Base-by-base conservation (phyloP, 2,329 filamentous ascomycete genomes). In the Dendrostoma leiphaemia region DNA sequence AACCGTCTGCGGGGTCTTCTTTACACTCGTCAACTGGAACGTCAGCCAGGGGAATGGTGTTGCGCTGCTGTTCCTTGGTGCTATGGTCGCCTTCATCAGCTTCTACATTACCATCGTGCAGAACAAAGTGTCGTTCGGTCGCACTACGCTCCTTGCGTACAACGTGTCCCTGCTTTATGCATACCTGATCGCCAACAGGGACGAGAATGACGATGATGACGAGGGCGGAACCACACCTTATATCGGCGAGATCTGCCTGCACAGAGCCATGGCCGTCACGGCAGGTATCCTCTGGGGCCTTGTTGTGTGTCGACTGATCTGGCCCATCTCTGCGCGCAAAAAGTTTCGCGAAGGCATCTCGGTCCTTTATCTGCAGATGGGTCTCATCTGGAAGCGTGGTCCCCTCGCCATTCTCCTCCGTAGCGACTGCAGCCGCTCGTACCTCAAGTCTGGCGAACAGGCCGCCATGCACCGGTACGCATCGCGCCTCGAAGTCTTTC, bases 91-190 rank as follows among this genome's bases (percentile, higher is more conserved):
- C 8, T 78, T 92, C 29, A 87, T 85, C 66, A 94, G 90, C 62
- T 96, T 96, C 65, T 96, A 93, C 70, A 86, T 97, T 64, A 97
- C 95, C 61, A 76, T 97, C 50, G 89, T 87, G 26, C 81, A 85
- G 65, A 87, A 88, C 41, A 93, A 93, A 68, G 92, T 90, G 0
- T 91, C 93, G 1, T 88, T 97, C 71, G 93, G 92, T 38, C 86
- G 94, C 48, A 97, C 97, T 67, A 94, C 95, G 59, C 83, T 97
- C 66, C 81, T 99, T 43, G 96, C 93, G 1, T 99, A 97, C 77
- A 99, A 99, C 66, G 85, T 99, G 40, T 93, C 90, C 17, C 91
- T 91, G 7, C 80, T 99, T 3, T 99, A 99, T 68, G 91, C 92
- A 9, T 99, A 97, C 72, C 94, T 90, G 51, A 79, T 97, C 9